These are phyloP conservation scores for Ustilago sp. DNA, from an alignment of 1,284 basidiomycete species.

Conservation along the genomic window DNA sequence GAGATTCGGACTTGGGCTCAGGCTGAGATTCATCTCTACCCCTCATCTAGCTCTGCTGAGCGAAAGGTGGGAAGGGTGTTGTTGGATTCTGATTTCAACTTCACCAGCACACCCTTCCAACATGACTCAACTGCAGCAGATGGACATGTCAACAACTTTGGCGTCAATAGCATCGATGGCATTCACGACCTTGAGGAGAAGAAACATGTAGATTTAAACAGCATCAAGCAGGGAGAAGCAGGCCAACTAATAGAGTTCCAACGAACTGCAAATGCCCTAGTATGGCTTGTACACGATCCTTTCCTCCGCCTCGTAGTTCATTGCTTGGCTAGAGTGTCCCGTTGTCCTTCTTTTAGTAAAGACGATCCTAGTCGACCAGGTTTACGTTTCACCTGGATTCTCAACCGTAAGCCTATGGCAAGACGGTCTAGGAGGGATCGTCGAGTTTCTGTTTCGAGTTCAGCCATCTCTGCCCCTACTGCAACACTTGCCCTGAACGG, in stretches of 20 bases:
- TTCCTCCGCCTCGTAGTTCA: constrained; percentile 59
- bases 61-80: constrained; percentile 19
- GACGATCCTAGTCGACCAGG: constrained; percentile 28
- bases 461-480: not conserved
- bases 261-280: constrained; percentile 55
- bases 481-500: not conserved
- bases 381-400: constrained; percentile 56
- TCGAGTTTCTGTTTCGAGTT: constrained; percentile 27
- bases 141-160: no score
- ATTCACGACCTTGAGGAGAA: not conserved
- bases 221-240: not conserved
- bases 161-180: no score
- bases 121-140: no score
- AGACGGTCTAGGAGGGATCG: constrained; percentile 32
- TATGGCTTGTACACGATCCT: constrained; percentile 58
- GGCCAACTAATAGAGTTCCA: constrained; percentile 51
- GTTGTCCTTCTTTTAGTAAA: constrained; percentile 59
- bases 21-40: constrained; percentile 39
- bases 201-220: constrained; percentile 19
- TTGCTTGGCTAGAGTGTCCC: constrained; percentile 56
- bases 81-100: constrained; percentile 22
- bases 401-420: constrained; percentile 57
- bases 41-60: not conserved
- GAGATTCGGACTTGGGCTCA: constrained; percentile 49
- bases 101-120: constrained; percentile 9